Evolutionary conservation across 768 basidiomycete genomes (phyloP).

Genomic region (Dentipellis fragilis): DNA sequence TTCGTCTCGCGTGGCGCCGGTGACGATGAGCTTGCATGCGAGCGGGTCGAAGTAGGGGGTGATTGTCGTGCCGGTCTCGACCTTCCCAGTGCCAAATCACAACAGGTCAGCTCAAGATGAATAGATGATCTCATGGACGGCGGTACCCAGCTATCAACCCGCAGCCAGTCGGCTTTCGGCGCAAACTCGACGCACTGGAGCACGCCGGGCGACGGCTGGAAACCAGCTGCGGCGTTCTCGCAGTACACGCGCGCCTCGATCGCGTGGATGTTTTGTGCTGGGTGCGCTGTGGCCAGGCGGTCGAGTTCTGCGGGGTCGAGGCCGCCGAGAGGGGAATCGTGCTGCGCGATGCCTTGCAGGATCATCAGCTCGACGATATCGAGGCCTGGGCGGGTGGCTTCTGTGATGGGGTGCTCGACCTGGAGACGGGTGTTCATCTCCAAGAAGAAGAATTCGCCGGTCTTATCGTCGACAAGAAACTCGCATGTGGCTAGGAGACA

Average conservation of each 20-base stretch:
- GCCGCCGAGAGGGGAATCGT: slow-evolving; percentile 12
- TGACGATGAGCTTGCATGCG: slow-evolving; percentile 50
- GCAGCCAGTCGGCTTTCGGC: slow-evolving; percentile 34
- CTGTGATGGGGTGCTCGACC: slow-evolving; percentile 64
- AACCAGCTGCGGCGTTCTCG: slow-evolving; percentile 49
- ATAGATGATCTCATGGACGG: background rate
- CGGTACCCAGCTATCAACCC: slow-evolving; percentile 50
- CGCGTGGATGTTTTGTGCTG: slow-evolving; percentile 22
- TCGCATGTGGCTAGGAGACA: slow-evolving; percentile 47
- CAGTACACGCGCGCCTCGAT: slow-evolving; percentile 54
- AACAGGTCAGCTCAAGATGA: too few species aligned
- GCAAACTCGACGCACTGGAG: slow-evolving; percentile 42
- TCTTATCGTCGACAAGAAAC: slow-evolving; percentile 47
- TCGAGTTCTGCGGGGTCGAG: slow-evolving; percentile 10
- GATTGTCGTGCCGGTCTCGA: slow-evolving; percentile 34
- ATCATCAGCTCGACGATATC: slow-evolving; percentile 63
- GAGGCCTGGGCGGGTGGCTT: slow-evolving; percentile 40
- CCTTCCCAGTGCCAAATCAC: background rate
- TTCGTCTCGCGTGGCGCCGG: slow-evolving; percentile 33
- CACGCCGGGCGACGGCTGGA: slow-evolving; percentile 50
- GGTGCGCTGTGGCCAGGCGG: background rate
- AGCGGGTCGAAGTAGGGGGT: slow-evolving; percentile 50
- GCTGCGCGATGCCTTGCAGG: slow-evolving; percentile 38
- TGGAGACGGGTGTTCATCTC: slow-evolving; percentile 65
- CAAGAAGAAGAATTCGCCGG: slow-evolving; percentile 51